phyloP scores from a whole-genome alignment of 306 rosid species.

The Prunus dulcis region DNA sequence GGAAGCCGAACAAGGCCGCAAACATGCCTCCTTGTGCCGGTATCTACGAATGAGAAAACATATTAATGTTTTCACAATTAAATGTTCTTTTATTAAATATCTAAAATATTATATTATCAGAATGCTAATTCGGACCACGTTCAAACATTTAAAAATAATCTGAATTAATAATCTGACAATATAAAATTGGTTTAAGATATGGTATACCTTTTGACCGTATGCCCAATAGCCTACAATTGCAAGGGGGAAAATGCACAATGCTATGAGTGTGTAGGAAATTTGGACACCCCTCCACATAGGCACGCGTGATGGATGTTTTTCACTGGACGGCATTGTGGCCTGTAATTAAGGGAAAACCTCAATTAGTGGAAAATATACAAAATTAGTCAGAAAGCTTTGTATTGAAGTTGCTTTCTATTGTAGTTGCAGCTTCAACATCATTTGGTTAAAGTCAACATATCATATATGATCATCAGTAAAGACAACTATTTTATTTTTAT shows the following conservation, averaged over 20 bases:
- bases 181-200: not conserved
- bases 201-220: constrained; percentile 28
- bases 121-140: not conserved
- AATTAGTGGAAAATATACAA: not conserved
- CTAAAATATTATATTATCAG: not conserved
- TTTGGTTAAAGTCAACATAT: not conserved
- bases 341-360: not conserved
- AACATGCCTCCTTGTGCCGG: constrained; percentile 42
- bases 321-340: constrained; percentile 56
- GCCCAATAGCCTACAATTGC: constrained; percentile 23
- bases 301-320: constrained; percentile 46
- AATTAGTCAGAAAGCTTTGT: not conserved
- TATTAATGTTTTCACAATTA: not conserved
- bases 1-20: constrained; percentile 35
- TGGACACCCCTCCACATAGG: constrained; percentile 56
- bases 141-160: not conserved
- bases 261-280: constrained; percentile 20
- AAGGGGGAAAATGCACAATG: constrained; percentile 17
- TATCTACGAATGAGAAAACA: constrained; percentile 18
- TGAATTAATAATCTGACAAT: not conserved
- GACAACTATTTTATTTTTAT: not conserved
- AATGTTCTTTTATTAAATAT: not conserved
- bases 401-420: not conserved
- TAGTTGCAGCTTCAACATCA: not conserved
- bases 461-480: not conserved